phyloP scores from a whole-genome alignment of 75 land plant genomes.

The Cunninghamia lanceolata region DNA sequence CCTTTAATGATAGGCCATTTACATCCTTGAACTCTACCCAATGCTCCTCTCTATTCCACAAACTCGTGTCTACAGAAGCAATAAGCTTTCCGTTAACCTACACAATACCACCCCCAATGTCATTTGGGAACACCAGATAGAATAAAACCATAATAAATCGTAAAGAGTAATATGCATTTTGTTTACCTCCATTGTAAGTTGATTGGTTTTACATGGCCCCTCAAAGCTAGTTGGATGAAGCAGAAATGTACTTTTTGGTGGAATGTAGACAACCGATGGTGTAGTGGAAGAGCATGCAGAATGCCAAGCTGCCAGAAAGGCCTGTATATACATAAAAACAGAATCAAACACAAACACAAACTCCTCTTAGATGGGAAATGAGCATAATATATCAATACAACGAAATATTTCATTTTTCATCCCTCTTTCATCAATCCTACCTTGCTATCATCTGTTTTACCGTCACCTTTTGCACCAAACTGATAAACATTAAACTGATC shows the following conservation, averaged over 20 bases:
- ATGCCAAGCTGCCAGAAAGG: background rate
- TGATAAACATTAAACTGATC: too few species aligned
- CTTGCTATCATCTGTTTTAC: too few species aligned
- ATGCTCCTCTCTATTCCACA: background rate
- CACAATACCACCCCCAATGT: background rate
- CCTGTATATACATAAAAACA: background rate
- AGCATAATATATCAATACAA: too few species aligned
- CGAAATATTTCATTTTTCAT: too few species aligned
- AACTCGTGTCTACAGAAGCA: background rate
- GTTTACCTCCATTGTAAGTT: too few species aligned
- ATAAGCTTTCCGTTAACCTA: background rate
- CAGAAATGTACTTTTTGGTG: background rate
- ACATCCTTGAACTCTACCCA: conserved; percentile 24
- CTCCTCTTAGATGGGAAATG: too few species aligned
- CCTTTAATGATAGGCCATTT: conserved; percentile 16
- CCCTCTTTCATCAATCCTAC: too few species aligned
- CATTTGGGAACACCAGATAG: too few species aligned
- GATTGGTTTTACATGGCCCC: conserved; percentile 19
- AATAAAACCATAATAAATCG: too few species aligned
- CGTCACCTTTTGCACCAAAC: too few species aligned
- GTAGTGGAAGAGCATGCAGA: background rate
- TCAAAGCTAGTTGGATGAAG: background rate
- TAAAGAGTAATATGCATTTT: too few species aligned
- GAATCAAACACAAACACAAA: too few species aligned
- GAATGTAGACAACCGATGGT: background rate